Evolutionary conservation across 768 basidiomycete species (phyloP), one percentile per base, ranked within the genome.

Genomic region (Brasilioporus rufonigricans): DNA sequence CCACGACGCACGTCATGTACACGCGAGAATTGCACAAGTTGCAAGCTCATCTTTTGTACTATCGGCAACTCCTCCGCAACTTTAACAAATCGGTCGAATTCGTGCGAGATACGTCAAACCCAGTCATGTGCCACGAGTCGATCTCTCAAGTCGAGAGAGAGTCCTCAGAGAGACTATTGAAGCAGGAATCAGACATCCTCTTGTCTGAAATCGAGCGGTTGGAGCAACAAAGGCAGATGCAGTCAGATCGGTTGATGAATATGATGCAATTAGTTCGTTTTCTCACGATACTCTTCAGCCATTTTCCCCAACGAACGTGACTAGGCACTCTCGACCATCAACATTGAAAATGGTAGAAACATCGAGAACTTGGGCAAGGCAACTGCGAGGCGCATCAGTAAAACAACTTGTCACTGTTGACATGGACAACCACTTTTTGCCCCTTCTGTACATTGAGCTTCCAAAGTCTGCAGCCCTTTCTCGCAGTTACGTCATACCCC

Each of bases 261-360:
- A 72, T 67, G 11, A 73, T 63, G 58, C 52, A 55, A 1, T 52
- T 73, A 61, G 71, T 71, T 40, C 21, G 63, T 63, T n/a, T n/a
- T n/a, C 24, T 44, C 10, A 5, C 35, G 16, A 21, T 35, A 12
- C 2, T 29, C n/a, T 32, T 31, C 11, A 10, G 4, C 7, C 4
- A 23, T 47, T 35, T 8, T 41, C 38, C 5, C 49, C 61, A 5
- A 60, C 27, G 6, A 45, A 13, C 19, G 27, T 40, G 32, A 43
- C 10, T 50, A 84, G 84, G 84, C 81, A 2, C 85, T 83, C 62
- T 80, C 80, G 51, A 79, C 74, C 14, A 80, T 85, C 40, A 84
- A 82, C 58, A 82, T 84, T 23, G 71, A 70, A n/a, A 84, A 86
- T 58, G 83, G 80, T 62, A 73, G 66, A 57, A 74, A 70, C 23